These are phyloP conservation scores for Barnettozyma californica DNA, from an alignment of 805 yeast species.

Conservation along the genomic window DNA sequence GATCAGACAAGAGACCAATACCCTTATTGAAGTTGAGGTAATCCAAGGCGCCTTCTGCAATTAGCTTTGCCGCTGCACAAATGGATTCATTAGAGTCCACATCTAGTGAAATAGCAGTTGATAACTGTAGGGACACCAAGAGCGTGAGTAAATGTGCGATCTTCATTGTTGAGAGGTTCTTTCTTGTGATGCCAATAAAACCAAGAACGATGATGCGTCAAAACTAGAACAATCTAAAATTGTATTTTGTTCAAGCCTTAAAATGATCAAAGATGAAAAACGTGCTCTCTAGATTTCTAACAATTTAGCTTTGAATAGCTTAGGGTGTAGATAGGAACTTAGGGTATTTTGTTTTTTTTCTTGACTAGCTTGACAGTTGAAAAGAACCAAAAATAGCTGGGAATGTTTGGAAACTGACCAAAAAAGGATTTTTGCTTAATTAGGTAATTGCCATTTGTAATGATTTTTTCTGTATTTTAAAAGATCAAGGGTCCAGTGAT, in stretches of 20 bases:
- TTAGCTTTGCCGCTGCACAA: constrained; percentile 49
- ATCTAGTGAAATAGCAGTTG: constrained; percentile 35
- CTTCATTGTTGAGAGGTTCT: constrained; percentile 2
- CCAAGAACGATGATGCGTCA: neutral
- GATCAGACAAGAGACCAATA: constrained; percentile 64
- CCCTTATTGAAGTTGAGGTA: constrained; percentile 62
- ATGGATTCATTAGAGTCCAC: constrained; percentile 39
- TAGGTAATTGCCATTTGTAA: neutral
- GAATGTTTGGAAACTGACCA: neutral
- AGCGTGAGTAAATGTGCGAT: constrained; percentile 5
- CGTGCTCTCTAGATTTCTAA: neutral
- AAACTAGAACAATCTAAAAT: neutral
- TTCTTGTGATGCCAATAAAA: neutral
- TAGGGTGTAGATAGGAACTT: no score
- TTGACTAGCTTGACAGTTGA: neutral
- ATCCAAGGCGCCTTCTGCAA: constrained; percentile 60
- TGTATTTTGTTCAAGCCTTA: no score
- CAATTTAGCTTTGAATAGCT: neutral
- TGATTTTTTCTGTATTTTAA: neutral
- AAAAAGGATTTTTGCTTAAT: neutral
- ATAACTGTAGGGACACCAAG: constrained; percentile 2
- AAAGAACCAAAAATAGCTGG: neutral
- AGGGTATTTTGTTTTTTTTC: neutral
- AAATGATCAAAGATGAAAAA: neutral
- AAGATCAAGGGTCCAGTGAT: no score